phyloP scores from a whole-genome alignment of 345 rosid species.

The Populus tremula region DNA sequence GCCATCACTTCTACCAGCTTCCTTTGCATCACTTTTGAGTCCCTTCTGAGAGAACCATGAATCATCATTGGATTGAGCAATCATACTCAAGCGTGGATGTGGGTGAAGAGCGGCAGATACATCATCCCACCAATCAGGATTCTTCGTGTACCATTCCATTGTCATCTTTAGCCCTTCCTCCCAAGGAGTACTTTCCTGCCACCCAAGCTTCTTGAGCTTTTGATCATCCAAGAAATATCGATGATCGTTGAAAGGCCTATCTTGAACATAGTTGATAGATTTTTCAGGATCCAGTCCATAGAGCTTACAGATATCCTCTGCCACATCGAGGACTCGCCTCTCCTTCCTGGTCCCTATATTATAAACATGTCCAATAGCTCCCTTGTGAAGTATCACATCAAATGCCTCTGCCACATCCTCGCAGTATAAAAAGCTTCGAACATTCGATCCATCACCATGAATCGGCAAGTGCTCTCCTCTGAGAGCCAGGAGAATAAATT shows the following conservation, averaged over 20 bases:
- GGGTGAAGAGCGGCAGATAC: conserved; percentile 57
- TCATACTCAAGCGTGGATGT: conserved; percentile 36
- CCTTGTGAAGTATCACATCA: conserved; percentile 62
- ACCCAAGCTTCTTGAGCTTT: conserved; percentile 57
- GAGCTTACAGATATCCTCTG: conserved; percentile 52
- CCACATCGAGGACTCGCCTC: conserved; percentile 58
- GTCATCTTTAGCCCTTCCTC: conserved; percentile 55
- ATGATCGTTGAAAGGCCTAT: conserved; percentile 62
- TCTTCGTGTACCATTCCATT: conserved; percentile 53
- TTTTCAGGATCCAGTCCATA: conserved; percentile 37
- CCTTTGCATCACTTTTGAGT: neutral
- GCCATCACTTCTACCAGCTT: neutral
- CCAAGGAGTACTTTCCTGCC: conserved; percentile 58
- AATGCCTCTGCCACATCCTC: conserved; percentile 70
- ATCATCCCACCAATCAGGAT: conserved; percentile 66
- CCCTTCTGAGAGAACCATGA: conserved; percentile 12
- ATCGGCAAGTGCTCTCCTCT: conserved; percentile 53
- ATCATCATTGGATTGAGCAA: conserved; percentile 16
- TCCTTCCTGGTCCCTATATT: conserved; percentile 59
- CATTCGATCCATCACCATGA: conserved; percentile 64
- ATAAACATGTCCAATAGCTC: conserved; percentile 58
- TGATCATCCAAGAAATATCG: conserved; percentile 64
- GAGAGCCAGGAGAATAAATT: conserved; percentile 58
- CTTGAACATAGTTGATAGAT: conserved; percentile 44
- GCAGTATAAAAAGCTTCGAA: conserved; percentile 56